Percentiles rank a stretch among this genome's conserved stretches.
Evolutionary conservation across 805 yeast species (phyloP).

Genomic region (Cyberlindnera mrakii): DNA sequence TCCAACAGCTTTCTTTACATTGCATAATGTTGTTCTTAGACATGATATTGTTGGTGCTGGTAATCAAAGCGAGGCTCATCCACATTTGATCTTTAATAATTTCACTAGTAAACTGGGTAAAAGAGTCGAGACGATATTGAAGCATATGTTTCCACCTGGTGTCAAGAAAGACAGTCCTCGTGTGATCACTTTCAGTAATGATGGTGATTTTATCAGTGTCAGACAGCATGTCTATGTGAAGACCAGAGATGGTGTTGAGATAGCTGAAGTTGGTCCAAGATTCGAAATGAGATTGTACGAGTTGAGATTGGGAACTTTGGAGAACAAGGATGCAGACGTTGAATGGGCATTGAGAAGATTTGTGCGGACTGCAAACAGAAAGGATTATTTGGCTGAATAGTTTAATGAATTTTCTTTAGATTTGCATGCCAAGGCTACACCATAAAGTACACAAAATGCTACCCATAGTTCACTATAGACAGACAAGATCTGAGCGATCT

Average conservation of each 20-base stretch:
- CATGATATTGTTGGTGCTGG: conserved; percentile 88
- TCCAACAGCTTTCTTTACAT: conserved; percentile 89
- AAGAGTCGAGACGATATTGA: conserved; percentile 72
- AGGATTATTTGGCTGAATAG: conserved; percentile 58
- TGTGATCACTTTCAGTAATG: conserved; percentile 88
- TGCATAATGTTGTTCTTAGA: conserved; percentile 90
- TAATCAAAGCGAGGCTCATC: conserved; percentile 85
- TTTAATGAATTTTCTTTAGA: not conserved
- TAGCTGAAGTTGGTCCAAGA: conserved; percentile 97
- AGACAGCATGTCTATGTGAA: conserved; percentile 93
- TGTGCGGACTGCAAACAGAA: conserved; percentile 91
- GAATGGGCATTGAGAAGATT: conserved; percentile 95
- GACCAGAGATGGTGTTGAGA: conserved; percentile 82
- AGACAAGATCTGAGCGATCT: not conserved
- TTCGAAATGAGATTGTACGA: conserved; percentile 95
- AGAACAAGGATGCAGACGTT: conserved; percentile 94
- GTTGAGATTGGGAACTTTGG: conserved; percentile 82
- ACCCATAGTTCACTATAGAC: not conserved
- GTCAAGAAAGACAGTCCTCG: conserved; percentile 84
- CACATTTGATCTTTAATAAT: conserved; percentile 90
- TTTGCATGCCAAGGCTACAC: no score
- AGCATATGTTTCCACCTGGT: conserved; percentile 96
- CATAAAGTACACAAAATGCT: not conserved
- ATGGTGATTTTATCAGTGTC: conserved; percentile 87
- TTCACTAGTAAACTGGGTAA: conserved; percentile 77